Evolutionary conservation across 2,329 filamentous ascomycete genomes (phyloP), one percentile per base, ranked within the genome.

Genomic region (Onygenales sp.): DNA sequence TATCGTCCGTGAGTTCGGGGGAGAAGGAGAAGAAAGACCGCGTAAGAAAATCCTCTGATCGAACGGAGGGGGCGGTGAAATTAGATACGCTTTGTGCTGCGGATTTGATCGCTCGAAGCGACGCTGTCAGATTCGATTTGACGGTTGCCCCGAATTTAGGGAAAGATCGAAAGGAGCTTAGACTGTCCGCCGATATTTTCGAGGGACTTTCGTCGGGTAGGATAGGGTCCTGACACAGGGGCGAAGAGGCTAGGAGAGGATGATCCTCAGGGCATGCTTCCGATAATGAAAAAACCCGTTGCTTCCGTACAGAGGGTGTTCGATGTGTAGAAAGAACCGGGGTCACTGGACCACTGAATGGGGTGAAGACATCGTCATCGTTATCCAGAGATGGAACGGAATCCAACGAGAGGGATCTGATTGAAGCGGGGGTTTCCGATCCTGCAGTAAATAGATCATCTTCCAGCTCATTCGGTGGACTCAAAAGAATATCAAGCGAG

Each of bases 41-140:
- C 46, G 80, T 81, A 42, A 84, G 74, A 53, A 81, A 77, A 57
- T 83, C 79, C 56, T 84, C 80, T 0, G 78, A 75, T 49, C 77
- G 79, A 32, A 79, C 69, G 2, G 70, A 69, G 0, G 70, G 67
- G 13, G 77, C 74, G 13, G 78, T 75, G 58, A 83, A 78, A 50
- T 80, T 80, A 6, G 81, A 82, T 43, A 85, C 78, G 0, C 79
- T 80, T 78, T 52, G 80, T 9, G 81, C 81, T 0, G 80, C 80
- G 6, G 78, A 78, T 65, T 80, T 83, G 49, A 85, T 74, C 3
- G 79, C 80, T 56, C 81, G 77, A 17, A 85, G 65, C 0, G 82
- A 84, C 2, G 80, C 78, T 0, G 81, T 84, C 43, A 85, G 69
- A 56, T 84, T 84, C 0, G 82, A 85, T 56, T 80, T 83, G 68